These are phyloP conservation scores for Aureobasidium sp. DNA, from an alignment of 2,329 filamentous ascomycete species.

Conservation along the genomic window DNA sequence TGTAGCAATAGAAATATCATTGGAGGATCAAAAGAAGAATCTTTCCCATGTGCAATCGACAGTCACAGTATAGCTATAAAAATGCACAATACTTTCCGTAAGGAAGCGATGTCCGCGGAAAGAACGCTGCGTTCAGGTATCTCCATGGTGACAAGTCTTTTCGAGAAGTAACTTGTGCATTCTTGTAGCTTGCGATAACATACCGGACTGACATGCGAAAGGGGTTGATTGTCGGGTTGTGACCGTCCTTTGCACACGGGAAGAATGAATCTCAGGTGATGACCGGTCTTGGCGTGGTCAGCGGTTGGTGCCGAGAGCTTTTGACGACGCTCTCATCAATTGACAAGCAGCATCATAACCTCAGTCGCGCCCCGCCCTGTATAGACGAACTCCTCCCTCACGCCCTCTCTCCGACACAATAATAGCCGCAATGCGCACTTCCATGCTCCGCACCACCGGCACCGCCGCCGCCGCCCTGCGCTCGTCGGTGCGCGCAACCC, in stretches of 20 bases:
- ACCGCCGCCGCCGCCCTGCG: constrained; percentile 16
- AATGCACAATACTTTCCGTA: no score
- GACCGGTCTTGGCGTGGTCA: not conserved
- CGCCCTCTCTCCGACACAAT: not conserved
- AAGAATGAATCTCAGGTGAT: not conserved
- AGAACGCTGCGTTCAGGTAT: no score
- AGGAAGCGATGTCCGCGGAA: no score
- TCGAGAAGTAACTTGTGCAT: no score
- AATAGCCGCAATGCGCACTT: constrained; percentile 18
- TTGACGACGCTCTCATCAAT: constrained; percentile 3
- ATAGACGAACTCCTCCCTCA: constrained; percentile 1
- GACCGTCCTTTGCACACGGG: no score
- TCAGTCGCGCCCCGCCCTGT: constrained; percentile 3
- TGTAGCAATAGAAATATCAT: not conserved
- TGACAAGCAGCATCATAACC: constrained; percentile 4
- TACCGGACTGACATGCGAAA: no score
- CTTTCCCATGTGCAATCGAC: no score
- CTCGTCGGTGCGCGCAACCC: constrained; percentile 25
- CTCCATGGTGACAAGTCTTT: no score
- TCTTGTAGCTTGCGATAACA: no score
- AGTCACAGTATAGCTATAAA: no score
- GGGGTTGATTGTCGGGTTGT: no score
- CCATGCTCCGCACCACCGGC: constrained; percentile 19
- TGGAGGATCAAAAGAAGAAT: not conserved
- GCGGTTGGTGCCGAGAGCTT: constrained; percentile 8